These are phyloP conservation scores for Cercophora scortea DNA, from an alignment of 495 filamentous ascomycete genomes.

Conservation along the genomic window DNA sequence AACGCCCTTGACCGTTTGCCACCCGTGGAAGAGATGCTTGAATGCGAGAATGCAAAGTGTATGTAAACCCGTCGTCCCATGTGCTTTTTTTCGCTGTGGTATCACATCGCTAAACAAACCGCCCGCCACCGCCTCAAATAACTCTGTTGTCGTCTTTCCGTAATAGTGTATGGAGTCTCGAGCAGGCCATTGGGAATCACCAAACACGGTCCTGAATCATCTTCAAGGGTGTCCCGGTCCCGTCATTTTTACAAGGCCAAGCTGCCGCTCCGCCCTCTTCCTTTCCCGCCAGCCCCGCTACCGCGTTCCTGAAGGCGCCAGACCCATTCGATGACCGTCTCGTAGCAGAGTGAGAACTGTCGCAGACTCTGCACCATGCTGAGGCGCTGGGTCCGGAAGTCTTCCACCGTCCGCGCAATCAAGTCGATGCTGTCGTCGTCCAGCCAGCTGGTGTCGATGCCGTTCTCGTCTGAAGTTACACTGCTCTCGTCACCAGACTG, in stretches of 20 bases:
- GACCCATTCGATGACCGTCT: conserved; percentile 89
- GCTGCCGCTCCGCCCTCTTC: conserved; percentile 20
- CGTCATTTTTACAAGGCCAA: conserved; percentile 7
- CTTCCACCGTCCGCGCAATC: conserved; percentile 76
- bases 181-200: too few relatives aligned
- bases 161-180: too few relatives aligned
- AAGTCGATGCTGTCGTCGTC: conserved; percentile 60
- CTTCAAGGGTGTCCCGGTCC: too few relatives aligned
- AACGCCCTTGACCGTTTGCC: too few relatives aligned
- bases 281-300: not conserved
- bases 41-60: too few relatives aligned
- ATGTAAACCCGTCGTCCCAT: too few relatives aligned
- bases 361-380: conserved; percentile 96
- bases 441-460: conserved; percentile 34
- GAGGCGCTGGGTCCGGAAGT: conserved; percentile 78
- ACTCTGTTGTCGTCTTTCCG: too few relatives aligned
- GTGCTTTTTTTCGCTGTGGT: too few relatives aligned
- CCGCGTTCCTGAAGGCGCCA: conserved; percentile 28
- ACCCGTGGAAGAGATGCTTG: too few relatives aligned
- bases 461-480: not conserved
- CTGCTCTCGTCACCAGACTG: not conserved
- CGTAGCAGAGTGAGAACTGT: conserved; percentile 95
- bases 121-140: too few relatives aligned
- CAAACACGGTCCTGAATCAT: too few relatives aligned
- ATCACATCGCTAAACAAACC: too few relatives aligned